Evolutionary conservation across 108 stramenopile genomes (phyloP), one percentile per base, ranked within the genome.

Genomic region (Skeletonema costatum): DNA sequence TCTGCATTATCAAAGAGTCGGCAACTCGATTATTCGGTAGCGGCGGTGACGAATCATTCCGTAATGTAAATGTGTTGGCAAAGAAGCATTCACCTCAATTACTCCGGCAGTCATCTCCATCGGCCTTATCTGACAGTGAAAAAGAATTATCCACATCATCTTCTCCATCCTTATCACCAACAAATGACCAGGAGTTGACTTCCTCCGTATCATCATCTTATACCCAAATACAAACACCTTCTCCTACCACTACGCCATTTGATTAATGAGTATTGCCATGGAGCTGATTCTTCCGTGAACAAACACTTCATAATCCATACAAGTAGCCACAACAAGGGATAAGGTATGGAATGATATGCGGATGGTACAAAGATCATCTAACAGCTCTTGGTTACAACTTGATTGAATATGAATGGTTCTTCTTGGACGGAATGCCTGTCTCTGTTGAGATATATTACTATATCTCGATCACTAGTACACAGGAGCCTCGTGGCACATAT

Each of bases 341-440:
- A 90, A 64, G 86, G 86, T 90, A 90, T 66, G 86, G 86, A 69
- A 79, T 64, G 73, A 87, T 35, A 80, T 88, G 68, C 88, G 86
- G 83, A 29, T 50, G 3, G 71, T 90, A 87, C 79, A 91, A 91
- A 81, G 76, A 74, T 41, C 86, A 86, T 31, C 71, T 91, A 25
- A 63, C 67, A 11, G 42, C 51, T 11, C 60, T 87, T n/a, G 90
- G 90, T 12, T 91, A 91, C 35, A 76, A 33, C 53, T 82, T 88
- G 87, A 87, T 90, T 42, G 90, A 90, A 75, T 87, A 88, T 51
- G 90, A 78, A 14, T 91, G 90, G 90, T 76, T 90, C 66, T 68
- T 73, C 32, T 64, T 88, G 66, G 87, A 90, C 66, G 87, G 78
- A 0, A 79, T 90, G 8, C 56, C 84, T 8, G 60, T 90, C 17